Percentiles rank a stretch among this genome's conserved stretches.
These are phyloP conservation scores for Trypanosoma vivax DNA, from an alignment of 208 protist genomes.

Conservation along the genomic window DNA sequence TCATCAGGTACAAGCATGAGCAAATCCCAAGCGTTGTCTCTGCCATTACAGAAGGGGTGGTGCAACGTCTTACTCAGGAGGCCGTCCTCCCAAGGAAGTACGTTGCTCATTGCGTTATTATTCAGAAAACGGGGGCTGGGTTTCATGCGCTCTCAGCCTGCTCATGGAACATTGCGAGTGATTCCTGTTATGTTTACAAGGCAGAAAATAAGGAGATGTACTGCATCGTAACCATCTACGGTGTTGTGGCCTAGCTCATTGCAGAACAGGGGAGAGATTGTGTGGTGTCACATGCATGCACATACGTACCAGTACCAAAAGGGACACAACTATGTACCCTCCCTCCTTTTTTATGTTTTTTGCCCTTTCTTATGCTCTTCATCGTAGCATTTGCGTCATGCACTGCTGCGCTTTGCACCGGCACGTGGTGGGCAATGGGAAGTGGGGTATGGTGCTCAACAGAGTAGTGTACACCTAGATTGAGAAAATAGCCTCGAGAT, in stretches of 20 bases:
- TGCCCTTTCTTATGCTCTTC: too few species aligned
- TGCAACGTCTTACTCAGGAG: conserved; percentile 75
- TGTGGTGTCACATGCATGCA: too few species aligned
- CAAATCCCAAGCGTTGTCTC: conserved; percentile 53
- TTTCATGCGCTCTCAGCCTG: conserved; percentile 74
- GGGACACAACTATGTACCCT: too few species aligned
- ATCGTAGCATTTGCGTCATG: too few species aligned
- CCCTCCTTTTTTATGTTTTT: too few species aligned
- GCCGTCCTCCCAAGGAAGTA: conserved; percentile 89
- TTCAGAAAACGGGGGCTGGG: conserved; percentile 88
- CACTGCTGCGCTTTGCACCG: too few species aligned
- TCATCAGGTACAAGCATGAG: conserved; percentile 63
- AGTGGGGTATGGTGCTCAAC: too few species aligned
- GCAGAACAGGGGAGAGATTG: not conserved
- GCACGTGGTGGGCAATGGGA: too few species aligned
- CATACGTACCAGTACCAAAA: too few species aligned
- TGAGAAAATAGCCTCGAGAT: too few species aligned
- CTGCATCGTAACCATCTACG: conserved; percentile 84
- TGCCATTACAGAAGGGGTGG: conserved; percentile 62
- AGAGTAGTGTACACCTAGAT: too few species aligned
- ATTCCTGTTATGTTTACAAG: conserved; percentile 79
- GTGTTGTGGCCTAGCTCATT: conserved; percentile 27
- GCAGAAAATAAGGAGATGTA: conserved; percentile 77
- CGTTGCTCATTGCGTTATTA: conserved; percentile 70
- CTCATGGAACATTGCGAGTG: conserved; percentile 85